phyloP scores from a whole-genome alignment of 2,329 filamentous ascomycete species.

The Aaosphaeria arxii region DNA sequence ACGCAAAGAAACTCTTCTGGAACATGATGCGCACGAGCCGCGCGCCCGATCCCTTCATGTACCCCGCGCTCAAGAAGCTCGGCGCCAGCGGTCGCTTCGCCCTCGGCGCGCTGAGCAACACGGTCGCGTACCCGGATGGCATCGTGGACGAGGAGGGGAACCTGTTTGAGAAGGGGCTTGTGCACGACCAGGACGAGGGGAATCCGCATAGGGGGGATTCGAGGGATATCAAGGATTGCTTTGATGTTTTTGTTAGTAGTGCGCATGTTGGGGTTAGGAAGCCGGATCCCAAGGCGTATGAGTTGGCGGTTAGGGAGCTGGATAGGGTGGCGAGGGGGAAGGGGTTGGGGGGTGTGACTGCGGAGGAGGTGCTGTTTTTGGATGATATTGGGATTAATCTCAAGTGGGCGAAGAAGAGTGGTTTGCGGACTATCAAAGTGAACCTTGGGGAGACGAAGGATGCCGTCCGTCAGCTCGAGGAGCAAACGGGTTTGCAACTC shows the following conservation, averaged over 20 bases:
- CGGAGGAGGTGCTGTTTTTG: conserved; percentile 76
- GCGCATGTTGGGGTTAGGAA: conserved; percentile 87
- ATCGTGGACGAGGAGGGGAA: conserved; percentile 62
- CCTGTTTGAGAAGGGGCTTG: conserved; percentile 36
- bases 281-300: conserved; percentile 79
- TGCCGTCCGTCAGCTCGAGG: conserved; percentile 79
- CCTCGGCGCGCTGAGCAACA: conserved; percentile 84
- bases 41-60: conserved; percentile 81
- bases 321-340: conserved; percentile 60
- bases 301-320: conserved; percentile 65
- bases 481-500: conserved; percentile 65
- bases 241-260: conserved; percentile 85
- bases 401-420: conserved; percentile 70
- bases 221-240: conserved; percentile 60
- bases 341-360: conserved; percentile 51
- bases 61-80: conserved; percentile 71
- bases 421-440: conserved; percentile 84
- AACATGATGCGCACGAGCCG: conserved; percentile 81
- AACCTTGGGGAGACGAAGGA: conserved; percentile 72
- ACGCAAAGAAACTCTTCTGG: conserved; percentile 80
- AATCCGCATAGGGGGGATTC: conserved; percentile 25
- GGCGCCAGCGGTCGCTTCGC: conserved; percentile 41
- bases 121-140: conserved; percentile 75
- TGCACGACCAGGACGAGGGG: conserved; percentile 13
- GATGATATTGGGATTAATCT: conserved; percentile 95